Conservation (phyloP, 2,329 filamentous ascomycete species). For the Thielaviopsis cerberus region DNA sequence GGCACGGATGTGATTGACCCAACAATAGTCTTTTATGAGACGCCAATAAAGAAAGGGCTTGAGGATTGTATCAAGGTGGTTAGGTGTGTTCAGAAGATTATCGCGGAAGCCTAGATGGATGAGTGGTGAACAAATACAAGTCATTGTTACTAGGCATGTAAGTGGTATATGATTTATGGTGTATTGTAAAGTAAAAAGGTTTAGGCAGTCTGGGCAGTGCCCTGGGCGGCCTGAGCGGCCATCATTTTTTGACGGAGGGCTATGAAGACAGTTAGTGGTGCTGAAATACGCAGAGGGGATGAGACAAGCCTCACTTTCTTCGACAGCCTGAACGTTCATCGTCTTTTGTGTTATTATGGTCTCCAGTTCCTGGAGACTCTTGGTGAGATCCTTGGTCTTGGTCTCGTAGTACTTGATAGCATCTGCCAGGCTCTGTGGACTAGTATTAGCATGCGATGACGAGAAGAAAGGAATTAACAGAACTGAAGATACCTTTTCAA, state of each 20-base stretch:
- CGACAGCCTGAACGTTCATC: conserved; percentile 65
- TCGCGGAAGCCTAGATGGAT: too few relatives aligned
- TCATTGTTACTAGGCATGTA: not conserved
- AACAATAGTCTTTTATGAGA: too few relatives aligned
- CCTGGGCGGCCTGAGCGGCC: conserved; percentile 13
- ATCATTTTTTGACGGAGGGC: conserved; percentile 23
- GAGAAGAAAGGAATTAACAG: not conserved
- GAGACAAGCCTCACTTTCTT: conserved; percentile 46
- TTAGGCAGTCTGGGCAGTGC: not conserved
- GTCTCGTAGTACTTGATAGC: conserved; percentile 37
- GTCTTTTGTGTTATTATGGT: conserved; percentile 51
- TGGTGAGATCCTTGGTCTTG: conserved; percentile 34
- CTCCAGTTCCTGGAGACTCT: conserved; percentile 38
- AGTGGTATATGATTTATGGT: not conserved
- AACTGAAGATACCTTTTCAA: conserved; percentile 56
- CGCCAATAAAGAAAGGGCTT: too few relatives aligned
- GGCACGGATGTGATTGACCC: too few relatives aligned
- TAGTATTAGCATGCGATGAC: not conserved
- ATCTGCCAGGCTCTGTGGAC: conserved; percentile 30
- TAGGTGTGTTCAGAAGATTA: too few relatives aligned
- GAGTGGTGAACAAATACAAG: too few relatives aligned
- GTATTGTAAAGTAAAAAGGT: not conserved
- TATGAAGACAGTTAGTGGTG: conserved; percentile 13
- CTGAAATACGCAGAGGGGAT: not conserved
- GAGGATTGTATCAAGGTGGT: too few relatives aligned